A percentile compares a stretch with the other conserved stretches of the same genome.
Evolutionary conservation across 768 basidiomycete genomes (phyloP).

Genomic region (Holtermanniella nyarrowii): DNA sequence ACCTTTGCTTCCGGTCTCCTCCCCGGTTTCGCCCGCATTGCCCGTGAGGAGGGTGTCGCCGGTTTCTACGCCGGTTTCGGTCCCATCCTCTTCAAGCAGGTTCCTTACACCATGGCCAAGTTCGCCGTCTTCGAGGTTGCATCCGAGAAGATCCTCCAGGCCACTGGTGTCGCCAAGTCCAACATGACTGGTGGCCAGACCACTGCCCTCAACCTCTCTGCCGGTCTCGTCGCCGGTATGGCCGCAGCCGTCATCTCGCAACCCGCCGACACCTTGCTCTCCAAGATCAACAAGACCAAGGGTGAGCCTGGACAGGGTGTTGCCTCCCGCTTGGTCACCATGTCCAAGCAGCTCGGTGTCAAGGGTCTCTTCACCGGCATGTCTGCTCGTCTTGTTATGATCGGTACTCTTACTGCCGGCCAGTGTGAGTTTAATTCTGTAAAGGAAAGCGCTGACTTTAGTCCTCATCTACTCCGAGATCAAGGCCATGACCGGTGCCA

Average conservation of each 20-base stretch:
- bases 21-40: slow-evolving; percentile 42
- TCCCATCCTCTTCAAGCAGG: slow-evolving; percentile 53
- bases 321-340: slow-evolving; percentile 40
- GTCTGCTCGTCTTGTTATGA: slow-evolving; percentile 44
- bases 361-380: slow-evolving; percentile 44
- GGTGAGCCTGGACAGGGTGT: slow-evolving; percentile 43
- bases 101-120: slow-evolving; percentile 98
- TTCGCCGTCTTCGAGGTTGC: slow-evolving; percentile 87
- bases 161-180: slow-evolving; percentile 62
- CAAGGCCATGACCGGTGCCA: slow-evolving; percentile 39
- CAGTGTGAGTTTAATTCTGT: slow-evolving; percentile 34
- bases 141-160: slow-evolving; percentile 75
- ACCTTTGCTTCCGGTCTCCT: slow-evolving; percentile 43
- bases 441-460: background rate
- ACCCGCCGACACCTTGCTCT: slow-evolving; percentile 87
- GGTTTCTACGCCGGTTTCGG: slow-evolving; percentile 46
- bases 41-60: slow-evolving; percentile 42
- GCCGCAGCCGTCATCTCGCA: slow-evolving; percentile 88
- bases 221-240: slow-evolving; percentile 91
- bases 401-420: slow-evolving; percentile 44
- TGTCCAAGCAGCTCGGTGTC: slow-evolving; percentile 43
- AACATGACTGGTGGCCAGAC: slow-evolving; percentile 51
- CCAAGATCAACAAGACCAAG: slow-evolving; percentile 72
- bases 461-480: slow-evolving; percentile 13
- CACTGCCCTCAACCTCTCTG: slow-evolving; percentile 68